Evolutionary conservation across 805 yeast genomes (phyloP).

Genomic region (Pichia cabralensis): DNA sequence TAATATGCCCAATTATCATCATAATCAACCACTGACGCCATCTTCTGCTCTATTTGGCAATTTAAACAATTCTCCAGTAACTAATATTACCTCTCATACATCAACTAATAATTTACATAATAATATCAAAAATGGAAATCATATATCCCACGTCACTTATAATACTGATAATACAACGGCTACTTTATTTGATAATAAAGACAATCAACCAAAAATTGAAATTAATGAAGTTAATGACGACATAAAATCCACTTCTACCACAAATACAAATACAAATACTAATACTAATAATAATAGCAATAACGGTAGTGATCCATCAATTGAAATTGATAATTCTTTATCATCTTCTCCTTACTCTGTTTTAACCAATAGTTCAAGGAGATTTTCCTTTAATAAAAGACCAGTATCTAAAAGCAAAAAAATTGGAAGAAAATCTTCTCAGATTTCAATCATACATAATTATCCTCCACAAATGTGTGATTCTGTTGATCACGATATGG

Average conservation of each 20-base stretch:
- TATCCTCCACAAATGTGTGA: constrained; percentile 26
- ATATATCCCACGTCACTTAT: not conserved
- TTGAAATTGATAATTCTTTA: not conserved
- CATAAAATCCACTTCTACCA: not conserved
- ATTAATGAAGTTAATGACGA: too few species aligned
- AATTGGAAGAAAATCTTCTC: constrained; percentile 17
- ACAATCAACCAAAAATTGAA: not conserved
- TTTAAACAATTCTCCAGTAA: not conserved
- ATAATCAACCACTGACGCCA: constrained; percentile 4
- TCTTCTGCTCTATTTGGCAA: not conserved
- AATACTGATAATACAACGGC: not conserved
- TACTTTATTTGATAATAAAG: not conserved
- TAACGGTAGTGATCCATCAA: not conserved
- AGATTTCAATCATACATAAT: constrained; percentile 19
- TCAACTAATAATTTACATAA: not conserved
- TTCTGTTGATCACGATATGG: constrained; percentile 19
- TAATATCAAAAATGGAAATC: not conserved
- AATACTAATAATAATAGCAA: not conserved
- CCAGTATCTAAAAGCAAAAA: constrained; percentile 13
- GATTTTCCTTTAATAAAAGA: constrained; percentile 24
- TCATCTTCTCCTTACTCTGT: constrained; percentile 3
- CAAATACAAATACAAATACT: not conserved
- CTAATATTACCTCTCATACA: too few species aligned
- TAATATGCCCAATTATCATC: too few species aligned
- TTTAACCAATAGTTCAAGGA: constrained; percentile 4